Conservation (phyloP, 2,329 filamentous ascomycete species). For the Sporothrix dimorphospora region DNA sequence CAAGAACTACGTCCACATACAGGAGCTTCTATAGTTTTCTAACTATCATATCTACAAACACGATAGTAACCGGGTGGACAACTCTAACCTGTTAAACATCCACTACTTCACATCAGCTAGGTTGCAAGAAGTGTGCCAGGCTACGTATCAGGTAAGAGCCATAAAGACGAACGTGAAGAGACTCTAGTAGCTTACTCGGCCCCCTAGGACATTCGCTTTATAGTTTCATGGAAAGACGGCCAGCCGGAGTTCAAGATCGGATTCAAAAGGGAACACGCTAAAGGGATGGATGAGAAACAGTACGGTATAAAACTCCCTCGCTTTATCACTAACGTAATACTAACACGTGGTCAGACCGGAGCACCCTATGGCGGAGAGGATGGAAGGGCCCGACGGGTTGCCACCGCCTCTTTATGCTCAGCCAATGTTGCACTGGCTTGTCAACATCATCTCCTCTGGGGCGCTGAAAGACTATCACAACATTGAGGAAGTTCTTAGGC, state of each 20-base stretch:
- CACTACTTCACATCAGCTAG: constrained; percentile 27
- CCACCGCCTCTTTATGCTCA: not conserved
- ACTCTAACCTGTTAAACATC: constrained; percentile 27
- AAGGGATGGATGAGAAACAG: constrained; percentile 27
- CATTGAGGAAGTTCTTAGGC: not conserved
- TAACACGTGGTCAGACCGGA: constrained; percentile 17
- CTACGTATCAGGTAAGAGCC: constrained; percentile 26
- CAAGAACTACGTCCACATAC: constrained; percentile 27
- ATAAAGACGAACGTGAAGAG: constrained; percentile 15
- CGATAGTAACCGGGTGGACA: constrained; percentile 21
- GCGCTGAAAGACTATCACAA: not conserved
- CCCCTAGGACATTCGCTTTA: constrained; percentile 24
- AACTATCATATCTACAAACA: constrained; percentile 28
- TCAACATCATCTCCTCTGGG: not conserved
- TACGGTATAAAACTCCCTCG: constrained; percentile 19
- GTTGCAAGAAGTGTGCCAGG: constrained; percentile 26
- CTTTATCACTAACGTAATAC: constrained; percentile 9
- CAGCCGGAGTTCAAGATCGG: constrained; percentile 26
- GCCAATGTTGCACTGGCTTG: not conserved
- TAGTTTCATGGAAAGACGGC: constrained; percentile 27
- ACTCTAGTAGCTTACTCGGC: not conserved
- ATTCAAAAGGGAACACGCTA: constrained; percentile 28
- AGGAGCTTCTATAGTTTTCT: constrained; percentile 28
- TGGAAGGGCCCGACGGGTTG: not conserved
- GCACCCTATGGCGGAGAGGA: not conserved